Conservation (phyloP, 176 grass and related monocot genomes). For the Pharus latifolius region DNA sequence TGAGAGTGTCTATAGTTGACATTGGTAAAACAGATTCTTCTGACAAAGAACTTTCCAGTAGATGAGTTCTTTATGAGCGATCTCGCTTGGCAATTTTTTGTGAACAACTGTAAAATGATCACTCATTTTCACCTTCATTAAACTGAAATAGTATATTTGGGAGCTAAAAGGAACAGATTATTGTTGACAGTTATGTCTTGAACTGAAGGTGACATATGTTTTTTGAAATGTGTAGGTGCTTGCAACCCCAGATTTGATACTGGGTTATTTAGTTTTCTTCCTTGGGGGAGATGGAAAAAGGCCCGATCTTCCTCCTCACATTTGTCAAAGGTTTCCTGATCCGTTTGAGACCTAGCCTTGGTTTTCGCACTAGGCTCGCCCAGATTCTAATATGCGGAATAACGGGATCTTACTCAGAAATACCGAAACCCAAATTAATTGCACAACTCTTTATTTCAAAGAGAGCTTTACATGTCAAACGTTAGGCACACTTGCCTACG, state of each 20-base stretch:
- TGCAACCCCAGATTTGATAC: conserved; percentile 88
- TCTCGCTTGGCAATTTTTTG: neutral
- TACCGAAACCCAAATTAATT: no score
- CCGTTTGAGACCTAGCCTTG: no score
- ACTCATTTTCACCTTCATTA: neutral
- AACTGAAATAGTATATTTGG: neutral
- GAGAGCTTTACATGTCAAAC: no score
- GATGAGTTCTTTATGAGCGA: neutral
- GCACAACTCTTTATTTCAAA: no score
- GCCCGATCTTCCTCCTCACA: conserved; percentile 87
- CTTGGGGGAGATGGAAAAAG: conserved; percentile 98
- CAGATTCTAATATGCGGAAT: no score
- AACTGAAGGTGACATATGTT: neutral
- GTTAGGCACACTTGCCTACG: no score
- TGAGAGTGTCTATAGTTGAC: neutral
- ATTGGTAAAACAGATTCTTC: neutral
- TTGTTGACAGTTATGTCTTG: neutral
- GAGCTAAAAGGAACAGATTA: neutral
- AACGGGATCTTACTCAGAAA: no score
- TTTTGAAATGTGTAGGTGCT: conserved; percentile 58
- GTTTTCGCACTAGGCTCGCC: no score
- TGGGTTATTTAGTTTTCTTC: conserved; percentile 97
- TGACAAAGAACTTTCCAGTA: neutral
- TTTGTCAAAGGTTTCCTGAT: conserved; percentile 93
- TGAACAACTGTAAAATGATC: neutral